phyloP scores from a whole-genome alignment of 306 rosid genomes.

The Astragalus membranaceus region DNA sequence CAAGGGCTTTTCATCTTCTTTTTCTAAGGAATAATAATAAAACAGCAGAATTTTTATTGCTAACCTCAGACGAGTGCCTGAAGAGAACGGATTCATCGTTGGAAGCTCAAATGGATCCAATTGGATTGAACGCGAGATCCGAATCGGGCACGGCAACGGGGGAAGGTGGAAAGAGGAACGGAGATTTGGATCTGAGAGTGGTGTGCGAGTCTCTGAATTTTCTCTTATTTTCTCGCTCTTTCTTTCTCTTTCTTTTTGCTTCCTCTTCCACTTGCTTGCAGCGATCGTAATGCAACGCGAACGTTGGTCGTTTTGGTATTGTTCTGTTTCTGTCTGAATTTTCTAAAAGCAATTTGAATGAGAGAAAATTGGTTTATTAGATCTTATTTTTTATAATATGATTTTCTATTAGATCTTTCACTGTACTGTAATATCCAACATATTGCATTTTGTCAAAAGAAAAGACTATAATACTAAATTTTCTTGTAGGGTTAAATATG shows the following conservation, averaged over 20 bases:
- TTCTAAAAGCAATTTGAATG: background rate
- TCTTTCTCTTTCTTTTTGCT: background rate
- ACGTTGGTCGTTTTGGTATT: background rate
- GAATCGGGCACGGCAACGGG: slow-evolving; percentile 28
- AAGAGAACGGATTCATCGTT: slow-evolving; percentile 93
- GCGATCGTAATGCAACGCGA: background rate
- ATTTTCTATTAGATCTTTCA: too few relatives aligned
- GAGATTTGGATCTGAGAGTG: slow-evolving; percentile 68
- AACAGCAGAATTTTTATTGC: slow-evolving; percentile 14
- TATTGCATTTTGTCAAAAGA: too few relatives aligned
- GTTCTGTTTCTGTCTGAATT: background rate
- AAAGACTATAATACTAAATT: too few relatives aligned
- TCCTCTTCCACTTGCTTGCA: background rate
- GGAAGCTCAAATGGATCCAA: slow-evolving; percentile 62
- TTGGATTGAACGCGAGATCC: slow-evolving; percentile 43
- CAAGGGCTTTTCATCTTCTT: background rate
- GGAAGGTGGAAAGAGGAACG: background rate
- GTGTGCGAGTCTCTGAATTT: slow-evolving; percentile 8
- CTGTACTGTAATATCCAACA: too few relatives aligned
- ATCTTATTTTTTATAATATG: background rate
- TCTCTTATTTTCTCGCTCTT: background rate
- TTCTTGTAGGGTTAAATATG: too few relatives aligned
- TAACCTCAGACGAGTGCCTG: slow-evolving; percentile 91
- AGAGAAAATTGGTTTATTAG: background rate
- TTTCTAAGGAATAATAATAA: background rate